A percentile compares a stretch with the other conserved stretches of the same genome.
Conservation (phyloP, 306 rosid species). For the Sesbania bispinosa region DNA sequence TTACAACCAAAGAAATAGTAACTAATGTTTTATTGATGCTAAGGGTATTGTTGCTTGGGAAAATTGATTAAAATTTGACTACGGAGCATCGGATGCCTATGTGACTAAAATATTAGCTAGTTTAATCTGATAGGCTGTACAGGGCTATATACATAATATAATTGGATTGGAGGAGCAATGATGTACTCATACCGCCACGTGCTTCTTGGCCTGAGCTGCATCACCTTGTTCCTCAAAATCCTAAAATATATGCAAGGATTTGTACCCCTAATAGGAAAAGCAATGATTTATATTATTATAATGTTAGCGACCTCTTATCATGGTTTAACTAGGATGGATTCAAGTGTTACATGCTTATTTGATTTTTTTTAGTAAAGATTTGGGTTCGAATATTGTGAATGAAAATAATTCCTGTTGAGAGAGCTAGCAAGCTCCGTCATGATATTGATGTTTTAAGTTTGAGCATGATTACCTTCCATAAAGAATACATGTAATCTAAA, state of each 20-base stretch:
- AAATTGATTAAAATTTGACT: neutral
- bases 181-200: constrained; percentile 21
- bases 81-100: constrained; percentile 32
- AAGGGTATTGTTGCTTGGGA: neutral
- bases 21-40: neutral
- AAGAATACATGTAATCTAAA: too few species aligned
- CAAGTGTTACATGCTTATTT: too few species aligned
- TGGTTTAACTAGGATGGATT: too few species aligned
- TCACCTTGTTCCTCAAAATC: neutral
- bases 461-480: too few species aligned
- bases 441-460: too few species aligned
- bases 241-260: constrained; percentile 2
- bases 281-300: neutral
- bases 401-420: too few species aligned
- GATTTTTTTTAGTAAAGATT: too few species aligned
- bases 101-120: neutral
- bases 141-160: neutral
- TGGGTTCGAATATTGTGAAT: too few species aligned
- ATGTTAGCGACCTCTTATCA: neutral
- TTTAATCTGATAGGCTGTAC: constrained; percentile 1
- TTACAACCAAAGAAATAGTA: neutral
- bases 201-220: constrained; percentile 17
- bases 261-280: neutral
- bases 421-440: too few species aligned
- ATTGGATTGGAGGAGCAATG: constrained; percentile 14